phyloP scores from a whole-genome alignment of 2,329 filamentous ascomycete species.

The Penicillium paneum region DNA sequence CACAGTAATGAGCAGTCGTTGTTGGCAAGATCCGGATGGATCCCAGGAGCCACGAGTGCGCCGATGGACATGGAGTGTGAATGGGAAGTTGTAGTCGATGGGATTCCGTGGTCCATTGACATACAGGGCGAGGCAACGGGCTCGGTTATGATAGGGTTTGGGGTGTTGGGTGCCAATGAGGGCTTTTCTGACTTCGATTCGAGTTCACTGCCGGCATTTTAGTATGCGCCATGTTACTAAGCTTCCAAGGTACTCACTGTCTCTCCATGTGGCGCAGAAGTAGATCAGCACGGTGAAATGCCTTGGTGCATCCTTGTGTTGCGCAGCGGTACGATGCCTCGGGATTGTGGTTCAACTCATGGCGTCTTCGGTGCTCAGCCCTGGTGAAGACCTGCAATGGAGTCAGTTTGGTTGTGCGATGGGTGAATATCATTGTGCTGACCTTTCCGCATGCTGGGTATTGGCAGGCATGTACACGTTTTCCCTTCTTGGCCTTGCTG shows the following conservation, averaged over 20 bases:
- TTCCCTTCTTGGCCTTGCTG: slow-evolving; percentile 53
- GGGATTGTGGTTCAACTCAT: slow-evolving; percentile 52
- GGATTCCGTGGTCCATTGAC: slow-evolving; percentile 22
- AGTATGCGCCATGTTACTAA: slow-evolving; percentile 1
- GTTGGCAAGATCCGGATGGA: slow-evolving; percentile 33
- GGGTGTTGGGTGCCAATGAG: slow-evolving; percentile 29
- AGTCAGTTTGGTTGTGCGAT: slow-evolving; percentile 10
- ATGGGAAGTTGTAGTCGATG: slow-evolving; percentile 28
- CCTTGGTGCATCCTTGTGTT: slow-evolving; percentile 45
- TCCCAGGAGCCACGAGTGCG: slow-evolving; percentile 34
- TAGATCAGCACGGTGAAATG: slow-evolving; percentile 49
- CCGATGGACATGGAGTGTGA: slow-evolving; percentile 37
- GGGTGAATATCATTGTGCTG: slow-evolving; percentile 15
- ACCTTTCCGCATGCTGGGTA: slow-evolving; percentile 50
- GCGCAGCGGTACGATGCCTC: slow-evolving; percentile 46
- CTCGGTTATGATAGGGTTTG: slow-evolving; percentile 21
- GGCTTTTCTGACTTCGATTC: slow-evolving; percentile 34
- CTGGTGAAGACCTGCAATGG: slow-evolving; percentile 47
- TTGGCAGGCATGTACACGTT: slow-evolving; percentile 50
- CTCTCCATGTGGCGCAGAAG: slow-evolving; percentile 49
- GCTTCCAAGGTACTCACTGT: slow-evolving; percentile 41
- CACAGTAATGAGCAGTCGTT: slow-evolving; percentile 35
- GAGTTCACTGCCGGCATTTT: slow-evolving; percentile 30
- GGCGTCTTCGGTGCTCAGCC: slow-evolving; percentile 48
- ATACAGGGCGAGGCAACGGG: slow-evolving; percentile 23